Evolutionary conservation across 805 yeast genomes (phyloP).

Genomic region (Tetrapisispora phaffii): DNA sequence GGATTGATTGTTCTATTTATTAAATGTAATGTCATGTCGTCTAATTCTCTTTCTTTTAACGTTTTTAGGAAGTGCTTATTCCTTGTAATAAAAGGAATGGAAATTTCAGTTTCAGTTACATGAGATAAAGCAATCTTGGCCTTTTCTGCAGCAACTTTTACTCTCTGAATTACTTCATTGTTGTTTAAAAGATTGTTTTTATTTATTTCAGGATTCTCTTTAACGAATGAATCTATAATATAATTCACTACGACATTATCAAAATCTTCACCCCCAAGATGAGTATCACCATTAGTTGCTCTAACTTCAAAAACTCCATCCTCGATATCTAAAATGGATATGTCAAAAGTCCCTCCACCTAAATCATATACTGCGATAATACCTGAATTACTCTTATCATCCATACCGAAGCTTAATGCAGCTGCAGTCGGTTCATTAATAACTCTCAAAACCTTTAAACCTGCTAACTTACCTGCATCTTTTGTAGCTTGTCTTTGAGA

Average conservation of each 20-base stretch:
- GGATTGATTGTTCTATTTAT: conserved; percentile 63
- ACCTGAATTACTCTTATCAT: conserved; percentile 30
- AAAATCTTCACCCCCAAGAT: conserved; percentile 80
- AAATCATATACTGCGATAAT: conserved; percentile 52
- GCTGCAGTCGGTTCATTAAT: conserved; percentile 83
- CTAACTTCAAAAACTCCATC: conserved; percentile 75
- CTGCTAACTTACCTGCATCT: conserved; percentile 66
- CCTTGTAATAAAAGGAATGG: conserved; percentile 58
- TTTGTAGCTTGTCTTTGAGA: conserved; percentile 79
- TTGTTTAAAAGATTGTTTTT: conserved; percentile 33
- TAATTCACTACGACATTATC: conserved; percentile 53
- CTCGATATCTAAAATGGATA: conserved; percentile 66
- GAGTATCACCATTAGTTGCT: conserved; percentile 78
- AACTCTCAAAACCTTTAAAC: conserved; percentile 64
- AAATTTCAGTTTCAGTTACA: conserved; percentile 48
- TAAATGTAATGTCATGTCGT: conserved; percentile 53
- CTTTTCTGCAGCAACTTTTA: conserved; percentile 70
- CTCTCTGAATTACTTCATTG: conserved; percentile 56
- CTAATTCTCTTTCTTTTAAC: conserved; percentile 59
- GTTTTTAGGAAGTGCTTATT: conserved; percentile 50
- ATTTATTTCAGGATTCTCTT: conserved; percentile 38
- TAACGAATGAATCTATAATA: conserved; percentile 48
- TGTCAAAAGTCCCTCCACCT: conserved; percentile 83
- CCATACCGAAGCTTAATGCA: conserved; percentile 72
- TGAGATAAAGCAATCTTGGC: conserved; percentile 69